Conservation (phyloP, 805 yeast genomes). For the Starmerella sp. region DNA sequence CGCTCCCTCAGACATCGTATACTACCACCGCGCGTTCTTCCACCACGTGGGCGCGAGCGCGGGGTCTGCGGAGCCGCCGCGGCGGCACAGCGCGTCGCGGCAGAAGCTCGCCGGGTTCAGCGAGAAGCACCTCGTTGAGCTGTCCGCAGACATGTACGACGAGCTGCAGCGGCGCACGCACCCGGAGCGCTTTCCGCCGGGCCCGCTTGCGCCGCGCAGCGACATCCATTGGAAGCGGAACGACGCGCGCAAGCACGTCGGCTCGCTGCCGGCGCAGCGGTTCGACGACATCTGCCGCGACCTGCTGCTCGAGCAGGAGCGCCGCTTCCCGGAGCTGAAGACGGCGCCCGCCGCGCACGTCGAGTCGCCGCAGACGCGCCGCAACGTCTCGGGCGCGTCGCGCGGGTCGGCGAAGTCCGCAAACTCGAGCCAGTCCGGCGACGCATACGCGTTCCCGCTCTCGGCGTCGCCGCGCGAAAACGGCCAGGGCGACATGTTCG, state of each 20-base stretch:
- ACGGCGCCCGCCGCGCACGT: neutral
- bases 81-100: constrained; percentile 13
- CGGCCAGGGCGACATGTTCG: neutral
- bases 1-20: constrained; percentile 8
- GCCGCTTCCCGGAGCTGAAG: constrained; percentile 47
- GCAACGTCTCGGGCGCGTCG: neutral
- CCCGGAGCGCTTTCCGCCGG: constrained; percentile 33
- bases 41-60: constrained; percentile 4
- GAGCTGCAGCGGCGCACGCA: constrained; percentile 71
- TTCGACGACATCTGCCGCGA: constrained; percentile 88
- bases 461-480: constrained; percentile 2
- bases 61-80: constrained; percentile 3
- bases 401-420: neutral
- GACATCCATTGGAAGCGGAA: constrained; percentile 87
- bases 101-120: constrained; percentile 47
- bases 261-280: constrained; percentile 67
- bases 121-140: constrained; percentile 67
- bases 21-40: constrained; percentile 17
- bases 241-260: constrained; percentile 85
- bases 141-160: constrained; percentile 89
- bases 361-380: neutral
- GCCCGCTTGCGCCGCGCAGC: constrained; percentile 52
- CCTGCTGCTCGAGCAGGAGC: constrained; percentile 72
- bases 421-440: neutral
- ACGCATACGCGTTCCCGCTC: neutral